A percentile compares a stretch with the other conserved stretches of the same genome.
These are phyloP conservation scores for Singerocomus rubriflavus DNA, from an alignment of 1,284 basidiomycete species.

Conservation along the genomic window DNA sequence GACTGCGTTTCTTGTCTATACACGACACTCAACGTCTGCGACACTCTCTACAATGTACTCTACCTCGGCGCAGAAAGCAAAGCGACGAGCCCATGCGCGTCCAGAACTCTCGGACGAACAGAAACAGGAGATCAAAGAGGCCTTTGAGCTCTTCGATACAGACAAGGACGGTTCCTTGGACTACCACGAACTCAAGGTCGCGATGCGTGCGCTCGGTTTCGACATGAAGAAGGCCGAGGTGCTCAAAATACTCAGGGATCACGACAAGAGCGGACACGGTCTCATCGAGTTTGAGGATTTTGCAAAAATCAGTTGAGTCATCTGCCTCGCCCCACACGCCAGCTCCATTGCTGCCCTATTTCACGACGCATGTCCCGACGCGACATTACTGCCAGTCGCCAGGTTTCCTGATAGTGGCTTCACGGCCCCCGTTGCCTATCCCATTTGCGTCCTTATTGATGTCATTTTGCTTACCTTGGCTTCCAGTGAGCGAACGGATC, in stretches of 20 bases:
- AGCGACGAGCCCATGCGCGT: conserved; percentile 64
- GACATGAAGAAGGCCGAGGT: conserved; percentile 99
- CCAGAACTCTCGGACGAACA: conserved; percentile 92
- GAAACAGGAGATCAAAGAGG: conserved; percentile 97
- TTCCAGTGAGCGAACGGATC: conserved; percentile 90
- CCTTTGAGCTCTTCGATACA: conserved; percentile 98
- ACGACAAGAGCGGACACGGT: conserved; percentile 88
- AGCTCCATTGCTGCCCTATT: neutral
- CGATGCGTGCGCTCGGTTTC: conserved; percentile 96
- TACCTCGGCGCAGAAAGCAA: conserved; percentile 70
- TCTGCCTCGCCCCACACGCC: neutral
- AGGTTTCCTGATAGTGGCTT: conserved; percentile 1
- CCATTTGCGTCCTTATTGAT: conserved; percentile 1
- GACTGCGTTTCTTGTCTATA: neutral
- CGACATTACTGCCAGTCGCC: conserved; percentile 2
- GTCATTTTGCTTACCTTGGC: conserved; percentile 20
- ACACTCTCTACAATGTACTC: conserved; percentile 53
- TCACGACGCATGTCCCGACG: conserved; percentile 1
- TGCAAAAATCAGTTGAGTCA: conserved; percentile 91
- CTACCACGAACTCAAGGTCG: conserved; percentile 99
- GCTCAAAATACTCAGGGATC: conserved; percentile 88
- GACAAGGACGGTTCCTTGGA: conserved; percentile 97
- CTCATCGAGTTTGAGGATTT: conserved; percentile 96
- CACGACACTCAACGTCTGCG: neutral
- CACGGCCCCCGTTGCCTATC: neutral